Conservation (phyloP, 371 early-diverging fungal genomes). For the Encephalitozoon hellem region DNA sequence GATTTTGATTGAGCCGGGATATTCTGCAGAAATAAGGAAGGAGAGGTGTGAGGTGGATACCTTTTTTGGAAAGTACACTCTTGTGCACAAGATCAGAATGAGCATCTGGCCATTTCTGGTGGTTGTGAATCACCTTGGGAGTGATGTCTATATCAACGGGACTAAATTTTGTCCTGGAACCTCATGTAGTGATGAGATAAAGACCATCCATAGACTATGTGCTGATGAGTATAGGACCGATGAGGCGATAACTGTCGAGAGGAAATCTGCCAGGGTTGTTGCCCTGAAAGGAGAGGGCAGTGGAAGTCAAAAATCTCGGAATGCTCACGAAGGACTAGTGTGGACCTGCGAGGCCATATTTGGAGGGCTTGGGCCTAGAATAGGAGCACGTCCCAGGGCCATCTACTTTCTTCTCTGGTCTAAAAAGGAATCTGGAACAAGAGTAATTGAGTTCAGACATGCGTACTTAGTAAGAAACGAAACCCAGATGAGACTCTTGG, state of each 20-base stretch:
- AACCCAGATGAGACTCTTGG: not conserved
- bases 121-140: not conserved
- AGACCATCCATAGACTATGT: not conserved
- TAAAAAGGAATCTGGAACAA: not conserved
- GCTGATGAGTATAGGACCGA: not conserved
- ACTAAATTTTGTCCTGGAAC: not conserved
- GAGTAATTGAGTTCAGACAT: not conserved
- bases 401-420: not conserved
- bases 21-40: not conserved
- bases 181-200: not conserved
- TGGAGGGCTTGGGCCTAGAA: not conserved
- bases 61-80: not conserved
- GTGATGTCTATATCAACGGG: not conserved
- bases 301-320: not conserved
- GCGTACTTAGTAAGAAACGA: not conserved
- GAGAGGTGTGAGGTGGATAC: not conserved
- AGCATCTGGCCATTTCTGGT: not conserved
- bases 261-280: not conserved
- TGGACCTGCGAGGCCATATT: not conserved
- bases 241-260: not conserved
- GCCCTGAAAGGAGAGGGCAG: not conserved
- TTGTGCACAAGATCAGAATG: not conserved
- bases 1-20: not conserved
- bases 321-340: not conserved
- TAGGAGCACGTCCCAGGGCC: not conserved